These are phyloP conservation scores for Blepharisma japonicum DNA, from an alignment of 73 alveolate genomes.

Conservation along the genomic window DNA sequence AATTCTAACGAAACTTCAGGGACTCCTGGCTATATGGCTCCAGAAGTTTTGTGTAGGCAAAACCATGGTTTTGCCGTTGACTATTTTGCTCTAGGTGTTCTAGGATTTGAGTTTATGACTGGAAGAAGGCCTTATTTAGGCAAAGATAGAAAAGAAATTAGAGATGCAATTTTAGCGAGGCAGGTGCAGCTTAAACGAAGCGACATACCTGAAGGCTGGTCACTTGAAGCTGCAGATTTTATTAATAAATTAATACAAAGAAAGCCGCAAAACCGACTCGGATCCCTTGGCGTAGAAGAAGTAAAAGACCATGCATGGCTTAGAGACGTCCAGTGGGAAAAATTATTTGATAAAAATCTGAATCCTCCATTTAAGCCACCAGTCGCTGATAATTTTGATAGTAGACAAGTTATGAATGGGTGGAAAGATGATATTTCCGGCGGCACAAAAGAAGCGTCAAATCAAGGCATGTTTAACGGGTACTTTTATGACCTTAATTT, in stretches of 20 bases:
- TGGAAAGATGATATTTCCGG: no score
- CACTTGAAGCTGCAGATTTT: constrained; percentile 93
- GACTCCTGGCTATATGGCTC: constrained; percentile 90
- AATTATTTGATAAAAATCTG: constrained; percentile 65
- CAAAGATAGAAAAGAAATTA: constrained; percentile 87
- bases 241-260: constrained; percentile 59
- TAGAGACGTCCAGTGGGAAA: constrained; percentile 77
- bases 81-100: constrained; percentile 31
- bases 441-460: no score
- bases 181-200: constrained; percentile 69
- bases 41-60: not conserved
- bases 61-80: constrained; percentile 1
- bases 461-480: no score
- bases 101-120: constrained; percentile 56
- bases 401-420: not conserved
- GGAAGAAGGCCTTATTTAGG: constrained; percentile 43
- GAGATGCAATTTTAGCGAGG: constrained; percentile 87
- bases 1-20: constrained; percentile 91
- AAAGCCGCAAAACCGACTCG: constrained; percentile 77
- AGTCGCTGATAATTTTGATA: not conserved
- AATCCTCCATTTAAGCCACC: constrained; percentile 78
- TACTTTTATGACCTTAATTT: no score
- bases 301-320: constrained; percentile 95
- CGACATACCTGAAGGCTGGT: constrained; percentile 92
- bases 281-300: constrained; percentile 86